Base-by-base conservation (phyloP, 805 yeast genomes). In the Candida krabiensis region DNA sequence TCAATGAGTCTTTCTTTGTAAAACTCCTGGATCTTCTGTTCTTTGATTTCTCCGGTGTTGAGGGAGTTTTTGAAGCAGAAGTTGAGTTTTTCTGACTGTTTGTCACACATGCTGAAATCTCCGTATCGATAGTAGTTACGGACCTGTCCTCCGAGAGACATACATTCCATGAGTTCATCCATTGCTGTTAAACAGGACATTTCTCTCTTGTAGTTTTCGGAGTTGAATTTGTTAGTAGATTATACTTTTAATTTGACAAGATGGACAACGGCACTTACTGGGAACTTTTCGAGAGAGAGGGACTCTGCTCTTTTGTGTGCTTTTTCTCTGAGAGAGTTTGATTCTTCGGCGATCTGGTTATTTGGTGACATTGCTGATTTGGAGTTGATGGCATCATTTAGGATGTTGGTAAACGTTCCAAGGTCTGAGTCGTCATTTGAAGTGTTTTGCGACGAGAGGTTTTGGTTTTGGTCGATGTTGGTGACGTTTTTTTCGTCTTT, bases 141-240 rank as follows among this genome's bases (percentile, higher is more conserved):
- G 15, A 86, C 65, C 56, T 90, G 96, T 0, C 97, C 97, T 3
- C 96, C 97, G 3, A 90, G 56, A 0, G 97, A 86, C 64, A 86
- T 88, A 59, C 98, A 91, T 32, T 78, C 81, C 31, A 89, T 73
- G 16, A 90, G 68, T 55, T 88, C 95, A 60, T 90, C 96, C 61
- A 90, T 82, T 1, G 93, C 93, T 30, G 91, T 87, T 37, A 82
- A 69, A 55, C 91, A 83, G 35, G 77, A 73, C 89, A 83, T 53
- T 37, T 63, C 67, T 40, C 52, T 60, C 62, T 60, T 29, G 21
- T 7, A 28, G 21, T n/a, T 35, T 36, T 34, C n/a, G n/a, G n/a
- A n/a, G n/a, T n/a, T n/a, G n/a, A n/a, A n/a, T n/a, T n/a, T n/a
- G n/a, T n/a, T n/a, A n/a, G n/a, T n/a, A n/a, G n/a, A n/a, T n/a